Evolutionary conservation across 1,284 basidiomycete species (phyloP).

Genomic region (Peniophora sp.): DNA sequence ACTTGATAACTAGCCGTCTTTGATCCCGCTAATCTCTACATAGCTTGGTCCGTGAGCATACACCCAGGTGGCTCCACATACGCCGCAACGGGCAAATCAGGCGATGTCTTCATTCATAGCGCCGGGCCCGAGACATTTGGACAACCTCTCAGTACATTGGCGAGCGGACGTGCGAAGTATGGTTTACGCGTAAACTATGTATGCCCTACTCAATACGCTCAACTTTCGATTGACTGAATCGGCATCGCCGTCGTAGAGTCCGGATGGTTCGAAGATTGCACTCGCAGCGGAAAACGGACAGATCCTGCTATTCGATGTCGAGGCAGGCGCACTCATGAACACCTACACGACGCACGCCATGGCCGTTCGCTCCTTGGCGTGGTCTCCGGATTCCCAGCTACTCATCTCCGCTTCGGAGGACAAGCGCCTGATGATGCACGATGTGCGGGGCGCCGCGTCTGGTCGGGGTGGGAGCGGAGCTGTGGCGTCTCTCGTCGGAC

Average conservation of each 20-base stretch:
- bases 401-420: conserved; percentile 84
- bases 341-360: conserved; percentile 83
- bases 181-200: conserved; percentile 78
- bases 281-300: conserved; percentile 77
- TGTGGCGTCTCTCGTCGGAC: conserved; percentile 76
- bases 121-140: conserved; percentile 56
- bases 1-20: conserved; percentile 1
- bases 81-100: conserved; percentile 72
- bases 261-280: conserved; percentile 73
- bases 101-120: conserved; percentile 63
- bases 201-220: conserved; percentile 23
- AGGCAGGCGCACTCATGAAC: conserved; percentile 50
- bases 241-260: conserved; percentile 48
- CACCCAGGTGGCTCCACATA: conserved; percentile 67
- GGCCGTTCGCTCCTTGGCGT: conserved; percentile 73
- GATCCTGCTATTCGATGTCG: conserved; percentile 73
- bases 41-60: conserved; percentile 78
- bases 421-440: conserved; percentile 79
- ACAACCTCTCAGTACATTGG: conserved; percentile 42
- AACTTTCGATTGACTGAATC: conserved; percentile 2
- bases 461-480: conserved; percentile 59
- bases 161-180: conserved; percentile 71
- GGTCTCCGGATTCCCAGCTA: conserved; percentile 79
- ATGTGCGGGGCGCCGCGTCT: conserved; percentile 59
- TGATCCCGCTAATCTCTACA: conserved; percentile 1